phyloP scores from a whole-genome alignment of 495 filamentous ascomycete genomes.

The Penicillium canescens region DNA sequence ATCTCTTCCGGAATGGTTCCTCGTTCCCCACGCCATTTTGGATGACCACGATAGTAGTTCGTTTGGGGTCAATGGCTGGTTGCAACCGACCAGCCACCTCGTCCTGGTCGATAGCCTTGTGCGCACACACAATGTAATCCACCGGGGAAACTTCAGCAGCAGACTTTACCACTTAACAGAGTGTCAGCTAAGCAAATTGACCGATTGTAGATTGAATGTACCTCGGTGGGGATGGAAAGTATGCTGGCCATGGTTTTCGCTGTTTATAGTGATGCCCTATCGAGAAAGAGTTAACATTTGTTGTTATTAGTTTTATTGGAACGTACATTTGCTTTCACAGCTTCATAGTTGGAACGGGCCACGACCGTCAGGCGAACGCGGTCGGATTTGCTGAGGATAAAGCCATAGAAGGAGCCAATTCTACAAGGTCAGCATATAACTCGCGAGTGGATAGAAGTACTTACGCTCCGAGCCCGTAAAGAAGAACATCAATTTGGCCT shows the following conservation, averaged over 20 bases:
- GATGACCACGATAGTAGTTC: slow-evolving; percentile 58
- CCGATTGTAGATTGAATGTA: neutral
- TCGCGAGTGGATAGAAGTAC: slow-evolving; percentile 1
- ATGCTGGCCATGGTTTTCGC: slow-evolving; percentile 48
- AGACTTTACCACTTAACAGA: slow-evolving; percentile 38
- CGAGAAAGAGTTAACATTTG: neutral
- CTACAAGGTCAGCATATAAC: slow-evolving; percentile 12
- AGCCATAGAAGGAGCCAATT: slow-evolving; percentile 50
- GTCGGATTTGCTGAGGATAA: slow-evolving; percentile 41
- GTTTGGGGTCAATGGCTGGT: slow-evolving; percentile 34
- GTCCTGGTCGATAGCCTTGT: slow-evolving; percentile 51
- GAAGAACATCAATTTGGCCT: slow-evolving; percentile 33
- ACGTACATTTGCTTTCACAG: slow-evolving; percentile 40
- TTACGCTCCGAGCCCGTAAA: slow-evolving; percentile 42
- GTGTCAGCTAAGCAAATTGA: neutral
- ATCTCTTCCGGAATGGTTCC: slow-evolving; percentile 57
- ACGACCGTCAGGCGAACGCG: slow-evolving; percentile 49
- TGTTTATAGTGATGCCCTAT: slow-evolving; percentile 47
- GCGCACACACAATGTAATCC: slow-evolving; percentile 50
- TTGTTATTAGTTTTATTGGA: neutral
- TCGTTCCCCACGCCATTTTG: slow-evolving; percentile 75
- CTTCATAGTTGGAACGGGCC: slow-evolving; percentile 54
- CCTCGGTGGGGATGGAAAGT: slow-evolving; percentile 19
- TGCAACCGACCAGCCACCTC: slow-evolving; percentile 33
- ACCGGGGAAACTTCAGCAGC: slow-evolving; percentile 35